Evolutionary conservation across 805 yeast species (phyloP).

Genomic region (Diddensiella caesifluorescens): DNA sequence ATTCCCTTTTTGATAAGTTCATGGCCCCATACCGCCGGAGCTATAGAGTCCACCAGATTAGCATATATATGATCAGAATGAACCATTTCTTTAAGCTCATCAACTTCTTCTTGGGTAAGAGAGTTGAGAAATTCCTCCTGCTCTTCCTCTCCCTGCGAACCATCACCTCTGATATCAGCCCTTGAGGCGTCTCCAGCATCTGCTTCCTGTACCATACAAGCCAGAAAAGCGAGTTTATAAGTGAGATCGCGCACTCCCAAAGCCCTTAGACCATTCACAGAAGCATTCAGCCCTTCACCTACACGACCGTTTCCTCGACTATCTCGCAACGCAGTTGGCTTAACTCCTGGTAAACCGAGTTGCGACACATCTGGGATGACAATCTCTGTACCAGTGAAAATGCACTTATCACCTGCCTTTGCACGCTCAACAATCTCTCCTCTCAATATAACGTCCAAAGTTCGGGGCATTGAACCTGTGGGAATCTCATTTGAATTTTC

Average conservation of each 20-base stretch:
- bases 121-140: conserved; percentile 78
- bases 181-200: conserved; percentile 34
- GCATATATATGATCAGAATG: conserved; percentile 80
- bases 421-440: conserved; percentile 95
- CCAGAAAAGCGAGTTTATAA: conserved; percentile 83
- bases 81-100: conserved; percentile 84
- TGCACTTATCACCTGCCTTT: conserved; percentile 94
- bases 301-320: conserved; percentile 48
- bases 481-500: conserved; percentile 97
- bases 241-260: conserved; percentile 95
- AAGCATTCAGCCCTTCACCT: conserved; percentile 68
- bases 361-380: conserved; percentile 94
- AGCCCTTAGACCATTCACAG: conserved; percentile 81
- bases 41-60: conserved; percentile 79
- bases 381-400: conserved; percentile 89
- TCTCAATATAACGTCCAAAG: conserved; percentile 83
- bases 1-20: conserved; percentile 91
- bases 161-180: conserved; percentile 37
- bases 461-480: conserved; percentile 98
- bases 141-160: conserved; percentile 54
- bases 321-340: conserved; percentile 76
- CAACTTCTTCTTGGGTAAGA: conserved; percentile 73
- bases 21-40: conserved; percentile 96
- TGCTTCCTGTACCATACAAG: conserved; percentile 78
- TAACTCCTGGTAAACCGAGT: conserved; percentile 90